These are phyloP conservation scores for Hymenoscyphus fructigenus DNA, from an alignment of 2,329 filamentous ascomycete genomes.

Conservation along the genomic window DNA sequence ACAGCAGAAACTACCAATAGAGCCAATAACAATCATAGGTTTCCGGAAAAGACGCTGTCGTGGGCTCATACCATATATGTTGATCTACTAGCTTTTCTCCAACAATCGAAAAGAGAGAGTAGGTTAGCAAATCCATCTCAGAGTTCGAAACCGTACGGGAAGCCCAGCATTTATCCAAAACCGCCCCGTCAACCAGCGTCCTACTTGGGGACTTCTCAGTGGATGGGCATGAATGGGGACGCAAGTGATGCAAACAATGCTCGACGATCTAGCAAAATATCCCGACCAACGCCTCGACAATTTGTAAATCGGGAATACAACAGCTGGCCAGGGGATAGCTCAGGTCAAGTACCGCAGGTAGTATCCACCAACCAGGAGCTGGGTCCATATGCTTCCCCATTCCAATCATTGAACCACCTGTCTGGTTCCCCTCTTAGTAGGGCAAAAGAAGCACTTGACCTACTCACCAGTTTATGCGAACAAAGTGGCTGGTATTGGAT, in stretches of 20 bases:
- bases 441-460: constrained; percentile 65
- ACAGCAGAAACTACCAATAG: constrained; percentile 27
- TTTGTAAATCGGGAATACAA: constrained; percentile 13
- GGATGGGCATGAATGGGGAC: constrained; percentile 17
- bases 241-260: constrained; percentile 4
- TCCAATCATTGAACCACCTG: constrained; percentile 22
- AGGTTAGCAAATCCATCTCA: constrained; percentile 37
- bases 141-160: constrained; percentile 42
- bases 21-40: constrained; percentile 43
- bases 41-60: constrained; percentile 66
- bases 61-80: constrained; percentile 74
- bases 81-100: constrained; percentile 65
- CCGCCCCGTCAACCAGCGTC: constrained; percentile 36
- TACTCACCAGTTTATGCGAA: constrained; percentile 72
- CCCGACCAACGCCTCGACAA: constrained; percentile 3
- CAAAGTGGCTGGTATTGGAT: constrained; percentile 86
- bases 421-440: constrained; percentile 37
- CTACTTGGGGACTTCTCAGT: constrained; percentile 25
- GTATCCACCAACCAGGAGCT: constrained; percentile 25
- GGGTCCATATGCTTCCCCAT: constrained; percentile 32
- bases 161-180: constrained; percentile 56
- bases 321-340: constrained; percentile 19
- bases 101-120: constrained; percentile 55
- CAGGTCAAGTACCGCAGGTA: constrained; percentile 18
- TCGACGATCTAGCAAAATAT: constrained; percentile 9